These are phyloP conservation scores for Vachellia collinsii DNA, from an alignment of 306 rosid genomes.

Conservation along the genomic window DNA sequence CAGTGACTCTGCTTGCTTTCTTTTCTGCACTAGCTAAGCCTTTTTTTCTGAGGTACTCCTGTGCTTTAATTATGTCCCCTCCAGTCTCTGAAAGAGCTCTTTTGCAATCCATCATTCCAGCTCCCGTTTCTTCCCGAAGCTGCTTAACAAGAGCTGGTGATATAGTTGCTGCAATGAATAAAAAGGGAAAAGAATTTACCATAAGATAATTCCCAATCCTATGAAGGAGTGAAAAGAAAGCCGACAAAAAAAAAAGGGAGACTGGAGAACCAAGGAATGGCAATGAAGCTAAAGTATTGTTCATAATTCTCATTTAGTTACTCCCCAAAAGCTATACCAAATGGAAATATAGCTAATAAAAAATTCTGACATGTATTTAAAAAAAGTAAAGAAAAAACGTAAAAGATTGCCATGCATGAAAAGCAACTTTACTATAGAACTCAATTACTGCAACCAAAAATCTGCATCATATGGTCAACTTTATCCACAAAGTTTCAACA, in stretches of 20 bases:
- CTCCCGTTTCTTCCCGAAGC: constrained; percentile 96
- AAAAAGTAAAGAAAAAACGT: constrained; percentile 7
- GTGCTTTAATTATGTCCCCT: constrained; percentile 83
- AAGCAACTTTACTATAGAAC: neutral
- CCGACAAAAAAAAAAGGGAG: neutral
- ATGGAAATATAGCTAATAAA: constrained; percentile 3
- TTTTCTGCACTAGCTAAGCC: constrained; percentile 97
- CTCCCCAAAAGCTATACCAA: neutral
- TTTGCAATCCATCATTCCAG: constrained; percentile 99
- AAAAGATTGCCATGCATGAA: neutral
- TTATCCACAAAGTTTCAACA: constrained; percentile 14
- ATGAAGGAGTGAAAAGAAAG: constrained; percentile 1
- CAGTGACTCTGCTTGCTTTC: constrained; percentile 90
- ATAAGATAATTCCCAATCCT: neutral
- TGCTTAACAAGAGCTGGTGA: constrained; percentile 93
- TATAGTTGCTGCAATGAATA: constrained; percentile 66
- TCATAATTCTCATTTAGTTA: neutral
- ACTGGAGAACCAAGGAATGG: neutral
- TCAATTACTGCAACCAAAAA: neutral
- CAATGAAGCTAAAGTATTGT: neutral
- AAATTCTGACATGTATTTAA: constrained; percentile 1
- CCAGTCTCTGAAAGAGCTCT: constrained; percentile 79
- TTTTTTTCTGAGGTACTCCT: constrained; percentile 85
- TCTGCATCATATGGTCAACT: neutral
- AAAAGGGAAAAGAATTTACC: constrained; percentile 20